Evolutionary conservation across 805 yeast genomes (phyloP).

Genomic region (Metschnikowia reukaufii): DNA sequence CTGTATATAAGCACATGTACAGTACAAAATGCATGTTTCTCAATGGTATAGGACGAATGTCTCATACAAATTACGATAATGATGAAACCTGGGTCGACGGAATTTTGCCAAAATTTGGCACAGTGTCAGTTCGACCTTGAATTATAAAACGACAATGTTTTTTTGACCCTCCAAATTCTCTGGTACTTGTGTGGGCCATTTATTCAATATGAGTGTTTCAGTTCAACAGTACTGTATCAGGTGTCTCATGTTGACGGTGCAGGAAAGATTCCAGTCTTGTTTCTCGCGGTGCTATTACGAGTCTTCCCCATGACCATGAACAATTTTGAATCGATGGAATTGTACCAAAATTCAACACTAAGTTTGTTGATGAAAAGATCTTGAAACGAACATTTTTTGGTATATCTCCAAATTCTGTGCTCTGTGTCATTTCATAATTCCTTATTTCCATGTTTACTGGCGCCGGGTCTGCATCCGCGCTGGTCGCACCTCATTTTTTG

Average conservation of each 20-base stretch:
- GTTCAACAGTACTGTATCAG: neutral
- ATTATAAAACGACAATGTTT: slow-evolving; percentile 1
- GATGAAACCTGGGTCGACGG: slow-evolving; percentile 9
- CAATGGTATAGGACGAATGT: slow-evolving; percentile 12
- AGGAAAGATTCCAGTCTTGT: neutral
- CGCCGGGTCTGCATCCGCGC: slow-evolving; percentile 2
- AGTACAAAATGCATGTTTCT: neutral
- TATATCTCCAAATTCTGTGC: neutral
- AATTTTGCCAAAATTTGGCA: slow-evolving; percentile 9
- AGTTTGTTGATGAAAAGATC: neutral
- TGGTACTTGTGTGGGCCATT: neutral
- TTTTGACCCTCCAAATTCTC: slow-evolving; percentile 4
- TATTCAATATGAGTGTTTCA: slow-evolving; percentile 1
- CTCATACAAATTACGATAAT: slow-evolving; percentile 1
- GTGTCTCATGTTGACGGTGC: neutral
- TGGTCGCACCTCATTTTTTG: neutral
- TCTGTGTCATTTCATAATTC: neutral
- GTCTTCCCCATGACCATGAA: neutral
- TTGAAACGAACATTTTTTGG: slow-evolving; percentile 3
- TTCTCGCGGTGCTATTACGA: neutral
- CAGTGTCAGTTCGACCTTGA: neutral
- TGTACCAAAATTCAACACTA: slow-evolving; percentile 5
- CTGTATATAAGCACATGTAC: neutral
- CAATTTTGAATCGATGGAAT: slow-evolving; percentile 10
- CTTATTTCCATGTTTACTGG: slow-evolving; percentile 1